Evolutionary conservation across 148 eudicot genomes (phyloP).

Genomic region (Silene uniflora): DNA sequence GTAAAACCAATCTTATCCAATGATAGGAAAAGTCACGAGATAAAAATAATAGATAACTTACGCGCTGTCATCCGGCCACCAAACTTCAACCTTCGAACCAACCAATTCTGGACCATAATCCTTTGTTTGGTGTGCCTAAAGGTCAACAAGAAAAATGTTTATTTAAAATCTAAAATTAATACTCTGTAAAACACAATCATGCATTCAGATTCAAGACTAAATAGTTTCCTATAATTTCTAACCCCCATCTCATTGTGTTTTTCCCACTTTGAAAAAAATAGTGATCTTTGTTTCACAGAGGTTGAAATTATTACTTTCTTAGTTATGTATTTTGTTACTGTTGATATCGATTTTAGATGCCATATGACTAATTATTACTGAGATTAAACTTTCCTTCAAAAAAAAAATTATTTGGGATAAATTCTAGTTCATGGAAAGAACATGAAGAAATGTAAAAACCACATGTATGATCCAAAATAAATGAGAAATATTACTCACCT

Average conservation of each 20-base stretch:
- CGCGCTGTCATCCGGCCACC: constrained; percentile 78
- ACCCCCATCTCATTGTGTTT: not conserved
- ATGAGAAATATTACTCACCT: no score
- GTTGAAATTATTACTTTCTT: no score
- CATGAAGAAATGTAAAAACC: no score
- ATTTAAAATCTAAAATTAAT: not conserved
- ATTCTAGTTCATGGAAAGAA: no score
- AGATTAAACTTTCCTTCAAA: no score
- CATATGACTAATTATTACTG: no score
- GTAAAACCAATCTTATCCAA: not conserved
- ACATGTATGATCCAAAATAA: no score
- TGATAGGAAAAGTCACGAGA: not conserved
- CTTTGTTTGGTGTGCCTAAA: constrained; percentile 42
- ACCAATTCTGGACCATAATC: constrained; percentile 43
- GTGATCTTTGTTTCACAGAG: no score
- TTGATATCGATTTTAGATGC: no score
- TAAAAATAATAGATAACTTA: constrained; percentile 30
- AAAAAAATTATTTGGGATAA: no score
- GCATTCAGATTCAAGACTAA: not conserved
- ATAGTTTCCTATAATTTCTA: not conserved
- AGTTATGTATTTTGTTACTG: no score
- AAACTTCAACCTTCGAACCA: constrained; percentile 59
- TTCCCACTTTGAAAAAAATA: not conserved
- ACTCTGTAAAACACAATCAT: not conserved
- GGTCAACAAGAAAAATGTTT: constrained; percentile 1